Evolutionary conservation across 176 grass and related monocot genomes (phyloP).

Genomic region (Luzula sylvatica): DNA sequence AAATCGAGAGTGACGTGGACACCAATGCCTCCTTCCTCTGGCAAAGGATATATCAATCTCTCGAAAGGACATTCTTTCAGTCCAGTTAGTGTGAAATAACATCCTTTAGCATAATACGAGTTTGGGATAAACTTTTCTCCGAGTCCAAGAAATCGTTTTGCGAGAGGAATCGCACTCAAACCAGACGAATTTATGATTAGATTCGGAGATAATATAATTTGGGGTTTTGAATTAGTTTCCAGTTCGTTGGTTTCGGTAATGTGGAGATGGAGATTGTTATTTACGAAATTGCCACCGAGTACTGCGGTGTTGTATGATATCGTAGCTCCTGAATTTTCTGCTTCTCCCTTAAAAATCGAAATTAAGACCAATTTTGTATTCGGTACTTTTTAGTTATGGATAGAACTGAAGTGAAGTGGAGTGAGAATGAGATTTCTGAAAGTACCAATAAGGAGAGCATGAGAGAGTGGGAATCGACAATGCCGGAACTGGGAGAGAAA

Average conservation of each 20-base stretch:
- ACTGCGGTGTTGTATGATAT: constrained; percentile 76
- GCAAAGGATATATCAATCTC: constrained; percentile 87
- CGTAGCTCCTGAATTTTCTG: constrained; percentile 54
- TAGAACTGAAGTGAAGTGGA: not conserved
- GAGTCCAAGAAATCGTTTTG: constrained; percentile 59
- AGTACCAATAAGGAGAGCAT: constrained; percentile 92
- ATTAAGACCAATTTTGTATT: not conserved
- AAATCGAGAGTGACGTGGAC: constrained; percentile 84
- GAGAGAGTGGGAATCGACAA: constrained; percentile 78
- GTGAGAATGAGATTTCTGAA: constrained; percentile 4
- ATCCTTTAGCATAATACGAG: constrained; percentile 70
- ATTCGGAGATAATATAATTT: constrained; percentile 62
- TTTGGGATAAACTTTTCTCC: constrained; percentile 38
- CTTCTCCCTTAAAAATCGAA: constrained; percentile 53
- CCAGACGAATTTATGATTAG: constrained; percentile 86
- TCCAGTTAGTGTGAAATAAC: constrained; percentile 77
- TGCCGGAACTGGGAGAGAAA: constrained; percentile 73
- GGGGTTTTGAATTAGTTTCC: constrained; percentile 30
- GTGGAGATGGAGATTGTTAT: constrained; percentile 51
- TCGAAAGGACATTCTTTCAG: constrained; percentile 53
- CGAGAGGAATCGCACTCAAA: constrained; percentile 87
- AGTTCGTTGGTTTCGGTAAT: constrained; percentile 51
- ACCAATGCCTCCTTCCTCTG: constrained; percentile 89
- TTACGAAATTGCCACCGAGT: constrained; percentile 44
- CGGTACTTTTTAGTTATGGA: not conserved